Base-by-base conservation (phyloP, 2,329 filamentous ascomycete genomes). In the Aspergillus niger region DNA sequence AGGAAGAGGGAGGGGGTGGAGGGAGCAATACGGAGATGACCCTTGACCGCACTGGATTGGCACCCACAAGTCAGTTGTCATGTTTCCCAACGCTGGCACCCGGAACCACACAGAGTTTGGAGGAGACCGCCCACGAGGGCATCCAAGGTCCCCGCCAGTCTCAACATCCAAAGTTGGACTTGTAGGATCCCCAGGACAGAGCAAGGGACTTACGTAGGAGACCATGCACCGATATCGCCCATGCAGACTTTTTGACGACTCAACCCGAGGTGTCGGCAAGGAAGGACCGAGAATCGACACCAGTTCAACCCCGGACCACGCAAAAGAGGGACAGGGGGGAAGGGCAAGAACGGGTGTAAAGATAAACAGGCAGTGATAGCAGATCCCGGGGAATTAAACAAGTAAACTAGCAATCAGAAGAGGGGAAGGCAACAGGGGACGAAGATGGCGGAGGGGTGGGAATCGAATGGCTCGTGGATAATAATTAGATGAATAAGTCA, bases 181-280 rank as follows among this genome's bases (percentile, higher is more conserved):
- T 28, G 5, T 13, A 32, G 43, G 20, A 13, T 47, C 20, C n/a
- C 53, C 24, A 26, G 36, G 30, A 32, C 11, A 57, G 47, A 43
- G 55, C 15, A 51, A 57, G 32, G 55, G 47, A 57, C 32, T 51
- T 50, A 50, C 47, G 38, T 26, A 41, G 47, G 32, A 28, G 43
- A 51, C 48, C 32, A 20, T 30, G 44, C 44, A 57, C 55, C 63
- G 64, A 60, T 38, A 62, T 53, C 59, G 57, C 55, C 50, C 55
- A 60, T 59, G 58, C 62, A 67, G 65, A 65, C 63, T 67, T 67
- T 67, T 65, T 55, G 52, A 20, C 52, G 38, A 51, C 47, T 49
- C 47, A 57, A 39, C 53, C 39, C 53, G 41, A 55, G 53, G 32
- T 50, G 47, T 57, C 32, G 47, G 55, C 43, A 57, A 48, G 44